A percentile compares a stretch with the other conserved stretches of the same genome.
These are phyloP conservation scores for Hypoxylon perforatum DNA, from an alignment of 495 filamentous ascomycete genomes.

Conservation along the genomic window DNA sequence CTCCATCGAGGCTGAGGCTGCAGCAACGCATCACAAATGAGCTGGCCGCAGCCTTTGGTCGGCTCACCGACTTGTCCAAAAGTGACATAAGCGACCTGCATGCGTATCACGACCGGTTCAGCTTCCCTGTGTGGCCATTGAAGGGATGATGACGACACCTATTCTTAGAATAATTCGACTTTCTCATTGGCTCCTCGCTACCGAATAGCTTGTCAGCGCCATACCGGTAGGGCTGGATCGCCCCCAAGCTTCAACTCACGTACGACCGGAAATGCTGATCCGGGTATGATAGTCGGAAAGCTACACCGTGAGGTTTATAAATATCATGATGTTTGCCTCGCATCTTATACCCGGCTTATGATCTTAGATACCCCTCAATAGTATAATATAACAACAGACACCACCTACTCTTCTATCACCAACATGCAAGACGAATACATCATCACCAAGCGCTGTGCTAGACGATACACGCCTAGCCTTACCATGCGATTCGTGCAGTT, in stretches of 20 bases:
- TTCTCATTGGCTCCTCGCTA: constrained; percentile 20
- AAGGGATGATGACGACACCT: constrained; percentile 15
- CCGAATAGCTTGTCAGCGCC: constrained; percentile 26
- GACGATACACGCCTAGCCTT: constrained; percentile 20
- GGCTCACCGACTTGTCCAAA: constrained; percentile 38
- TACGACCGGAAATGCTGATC: not conserved
- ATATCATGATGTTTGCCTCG: constrained; percentile 1
- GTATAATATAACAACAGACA: not conserved
- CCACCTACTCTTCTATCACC: not conserved
- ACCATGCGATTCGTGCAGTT: constrained; percentile 47
- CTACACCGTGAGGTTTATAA: constrained; percentile 19
- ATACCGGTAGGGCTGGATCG: constrained; percentile 30
- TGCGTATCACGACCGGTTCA: constrained; percentile 21
- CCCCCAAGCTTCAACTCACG: constrained; percentile 6
- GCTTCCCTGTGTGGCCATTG: constrained; percentile 11
- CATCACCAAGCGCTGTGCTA: constrained; percentile 31
- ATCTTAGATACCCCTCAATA: not conserved
- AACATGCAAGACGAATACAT: constrained; percentile 38
- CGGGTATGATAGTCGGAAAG: not conserved
- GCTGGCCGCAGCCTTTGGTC: not conserved
- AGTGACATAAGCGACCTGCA: constrained; percentile 36
- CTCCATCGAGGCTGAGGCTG: constrained; percentile 25
- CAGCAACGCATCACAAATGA: constrained; percentile 5
- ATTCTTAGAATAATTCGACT: constrained; percentile 19
- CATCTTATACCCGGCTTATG: not conserved